Evolutionary conservation across 345 rosid species (phyloP).

Genomic region (Salix koriyanagi): DNA sequence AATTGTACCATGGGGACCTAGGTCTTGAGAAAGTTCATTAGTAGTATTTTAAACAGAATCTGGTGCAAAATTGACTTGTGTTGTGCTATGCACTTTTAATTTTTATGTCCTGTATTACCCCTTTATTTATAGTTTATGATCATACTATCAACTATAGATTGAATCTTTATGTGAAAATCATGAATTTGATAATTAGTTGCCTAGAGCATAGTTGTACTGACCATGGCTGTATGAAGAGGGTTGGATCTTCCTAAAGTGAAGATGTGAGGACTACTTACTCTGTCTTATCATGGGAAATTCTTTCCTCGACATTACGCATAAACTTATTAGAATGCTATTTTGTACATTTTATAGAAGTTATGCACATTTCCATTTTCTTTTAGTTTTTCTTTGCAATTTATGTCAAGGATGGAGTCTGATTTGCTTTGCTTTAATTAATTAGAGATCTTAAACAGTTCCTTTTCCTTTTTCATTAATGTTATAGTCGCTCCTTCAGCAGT

Average conservation of each 20-base stretch:
- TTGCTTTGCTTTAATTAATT: not conserved
- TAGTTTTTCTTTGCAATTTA: not conserved
- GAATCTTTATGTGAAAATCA: not conserved
- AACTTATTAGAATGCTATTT: not conserved
- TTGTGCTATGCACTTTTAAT: not conserved
- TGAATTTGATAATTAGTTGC: not conserved
- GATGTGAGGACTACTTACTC: not conserved
- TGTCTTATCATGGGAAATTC: not conserved
- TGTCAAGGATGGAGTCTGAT: not conserved
- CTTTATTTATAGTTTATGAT: not conserved
- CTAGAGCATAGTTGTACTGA: not conserved
- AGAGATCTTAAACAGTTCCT: not conserved
- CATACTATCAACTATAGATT: not conserved
- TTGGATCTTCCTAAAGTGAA: not conserved
- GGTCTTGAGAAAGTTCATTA: slow-evolving; percentile 39
- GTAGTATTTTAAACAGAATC: not conserved
- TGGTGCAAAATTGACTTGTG: not conserved
- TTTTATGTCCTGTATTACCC: not conserved
- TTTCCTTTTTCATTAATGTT: not conserved
- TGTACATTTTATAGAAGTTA: not conserved
- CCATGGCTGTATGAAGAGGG: slow-evolving; percentile 3
- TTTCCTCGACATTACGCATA: not conserved
- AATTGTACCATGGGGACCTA: slow-evolving; percentile 94
- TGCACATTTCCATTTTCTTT: not conserved
- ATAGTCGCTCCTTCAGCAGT: not conserved